Evolutionary conservation across 208 protist genomes (phyloP).

Genomic region (Spongospora subterranea): DNA sequence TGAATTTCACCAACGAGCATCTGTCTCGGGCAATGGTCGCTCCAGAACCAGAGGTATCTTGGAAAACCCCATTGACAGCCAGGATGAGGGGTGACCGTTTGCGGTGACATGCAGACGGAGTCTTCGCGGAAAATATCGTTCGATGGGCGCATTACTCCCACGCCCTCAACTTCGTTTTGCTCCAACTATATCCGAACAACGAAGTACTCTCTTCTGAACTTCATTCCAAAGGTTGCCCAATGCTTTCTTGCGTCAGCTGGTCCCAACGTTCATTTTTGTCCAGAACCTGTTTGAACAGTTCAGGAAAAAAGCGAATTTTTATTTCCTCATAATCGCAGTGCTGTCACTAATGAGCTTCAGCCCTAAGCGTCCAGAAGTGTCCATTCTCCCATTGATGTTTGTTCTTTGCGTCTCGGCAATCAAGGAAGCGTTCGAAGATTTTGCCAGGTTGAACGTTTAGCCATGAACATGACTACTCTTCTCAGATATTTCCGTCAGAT

Average conservation of each 20-base stretch:
- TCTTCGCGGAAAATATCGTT: neutral
- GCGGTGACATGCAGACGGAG: neutral
- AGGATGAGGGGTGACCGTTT: constrained; percentile 12
- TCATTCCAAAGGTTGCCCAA: constrained; percentile 83
- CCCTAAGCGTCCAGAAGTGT: constrained; percentile 87
- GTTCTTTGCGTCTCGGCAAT: constrained; percentile 84
- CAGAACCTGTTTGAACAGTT: constrained; percentile 82
- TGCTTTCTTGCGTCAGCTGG: constrained; percentile 70
- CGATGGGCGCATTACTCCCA: neutral
- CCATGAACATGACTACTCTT: neutral
- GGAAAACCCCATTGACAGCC: neutral
- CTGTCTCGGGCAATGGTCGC: neutral
- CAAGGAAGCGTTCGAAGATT: constrained; percentile 88
- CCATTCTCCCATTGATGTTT: constrained; percentile 85
- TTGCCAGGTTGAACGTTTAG: constrained; percentile 49
- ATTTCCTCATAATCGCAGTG: constrained; percentile 90
- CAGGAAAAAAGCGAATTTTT: constrained; percentile 86
- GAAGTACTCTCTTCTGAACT: constrained; percentile 87
- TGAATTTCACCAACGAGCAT: no score
- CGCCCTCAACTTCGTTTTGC: constrained; percentile 70
- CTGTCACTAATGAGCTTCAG: constrained; percentile 85
- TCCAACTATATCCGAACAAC: constrained; percentile 88
- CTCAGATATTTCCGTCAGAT: neutral
- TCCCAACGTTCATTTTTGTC: neutral
- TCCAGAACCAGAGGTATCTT: neutral